These are phyloP conservation scores for Penicillium sp. DNA, from an alignment of 2,329 filamentous ascomycete species.

Conservation along the genomic window DNA sequence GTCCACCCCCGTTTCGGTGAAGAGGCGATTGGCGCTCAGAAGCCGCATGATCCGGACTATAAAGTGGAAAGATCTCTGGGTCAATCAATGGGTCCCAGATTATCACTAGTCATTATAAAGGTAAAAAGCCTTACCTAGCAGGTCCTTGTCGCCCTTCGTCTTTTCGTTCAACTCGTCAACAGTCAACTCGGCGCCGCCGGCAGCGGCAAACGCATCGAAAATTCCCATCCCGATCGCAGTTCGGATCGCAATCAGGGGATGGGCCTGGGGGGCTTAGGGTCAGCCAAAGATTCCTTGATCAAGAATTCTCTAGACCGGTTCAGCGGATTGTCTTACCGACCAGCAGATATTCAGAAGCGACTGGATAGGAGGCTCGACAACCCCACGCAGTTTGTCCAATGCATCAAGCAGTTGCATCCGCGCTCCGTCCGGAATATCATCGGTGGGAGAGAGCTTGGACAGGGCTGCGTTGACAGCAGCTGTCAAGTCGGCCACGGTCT, in stretches of 20 bases:
- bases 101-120: too few species aligned
- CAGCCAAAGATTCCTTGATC: too few species aligned
- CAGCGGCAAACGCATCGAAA: slow-evolving; percentile 19
- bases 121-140: slow-evolving; percentile 11
- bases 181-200: slow-evolving; percentile 5
- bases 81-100: slow-evolving; percentile 1
- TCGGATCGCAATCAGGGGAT: slow-evolving; percentile 5
- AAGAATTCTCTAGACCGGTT: too few species aligned
- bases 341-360: slow-evolving; percentile 1
- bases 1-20: slow-evolving; percentile 6
- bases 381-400: background rate
- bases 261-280: background rate
- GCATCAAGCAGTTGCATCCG: slow-evolving; percentile 1
- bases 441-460: slow-evolving; percentile 1
- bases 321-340: background rate
- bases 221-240: slow-evolving; percentile 22
- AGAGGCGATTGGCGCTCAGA: slow-evolving; percentile 16
- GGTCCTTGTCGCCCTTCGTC: slow-evolving; percentile 13
- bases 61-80: background rate
- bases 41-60: slow-evolving; percentile 22
- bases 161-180: slow-evolving; percentile 14
- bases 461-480: slow-evolving; percentile 1
- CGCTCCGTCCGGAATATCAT: background rate
- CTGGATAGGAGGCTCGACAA: background rate
- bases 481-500: slow-evolving; percentile 1